Conservation (phyloP, 1,139 yeast species). For the Eremothecium sinecaudum region DNA sequence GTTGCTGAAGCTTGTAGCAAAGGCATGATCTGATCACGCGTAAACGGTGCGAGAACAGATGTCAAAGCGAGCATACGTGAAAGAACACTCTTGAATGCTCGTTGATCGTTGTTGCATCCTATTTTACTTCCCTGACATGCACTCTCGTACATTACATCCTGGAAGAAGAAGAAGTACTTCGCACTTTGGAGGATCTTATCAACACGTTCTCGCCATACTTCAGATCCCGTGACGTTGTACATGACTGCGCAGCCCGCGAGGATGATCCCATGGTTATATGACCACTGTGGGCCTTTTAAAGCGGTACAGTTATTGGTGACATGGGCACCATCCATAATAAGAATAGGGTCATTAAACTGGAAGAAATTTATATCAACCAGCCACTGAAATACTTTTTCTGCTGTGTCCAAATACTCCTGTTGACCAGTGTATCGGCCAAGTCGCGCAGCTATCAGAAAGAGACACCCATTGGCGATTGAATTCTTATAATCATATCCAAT, state of each 20-base stretch:
- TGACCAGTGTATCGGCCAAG: constrained; percentile 75
- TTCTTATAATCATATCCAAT: constrained; percentile 89
- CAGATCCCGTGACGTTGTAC: constrained; percentile 53
- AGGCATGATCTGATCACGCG: constrained; percentile 43
- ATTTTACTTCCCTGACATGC: constrained; percentile 60
- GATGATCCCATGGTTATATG: constrained; percentile 54
- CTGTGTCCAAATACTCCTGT: constrained; percentile 66
- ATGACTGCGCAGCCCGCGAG: constrained; percentile 52
- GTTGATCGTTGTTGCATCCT: constrained; percentile 77
- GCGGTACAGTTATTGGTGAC: constrained; percentile 40
- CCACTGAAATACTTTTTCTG: constrained; percentile 79
- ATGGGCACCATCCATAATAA: constrained; percentile 54
- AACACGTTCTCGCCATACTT: constrained; percentile 63
- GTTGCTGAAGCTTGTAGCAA: constrained; percentile 54
- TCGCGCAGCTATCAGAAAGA: constrained; percentile 81
- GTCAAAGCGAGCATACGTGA: constrained; percentile 70
- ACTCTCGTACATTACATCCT: constrained; percentile 60
- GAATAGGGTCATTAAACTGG: constrained; percentile 38
- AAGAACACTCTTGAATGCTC: constrained; percentile 79
- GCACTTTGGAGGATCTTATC: constrained; percentile 45
- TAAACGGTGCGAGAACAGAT: constrained; percentile 59
- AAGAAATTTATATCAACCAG: constrained; percentile 52
- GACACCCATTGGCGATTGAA: constrained; percentile 81
- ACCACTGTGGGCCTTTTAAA: constrained; percentile 46
- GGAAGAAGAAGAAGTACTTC: constrained; percentile 47